Evolutionary conservation across 345 rosid species (phyloP).

Genomic region (Eucalyptus pauciflora): DNA sequence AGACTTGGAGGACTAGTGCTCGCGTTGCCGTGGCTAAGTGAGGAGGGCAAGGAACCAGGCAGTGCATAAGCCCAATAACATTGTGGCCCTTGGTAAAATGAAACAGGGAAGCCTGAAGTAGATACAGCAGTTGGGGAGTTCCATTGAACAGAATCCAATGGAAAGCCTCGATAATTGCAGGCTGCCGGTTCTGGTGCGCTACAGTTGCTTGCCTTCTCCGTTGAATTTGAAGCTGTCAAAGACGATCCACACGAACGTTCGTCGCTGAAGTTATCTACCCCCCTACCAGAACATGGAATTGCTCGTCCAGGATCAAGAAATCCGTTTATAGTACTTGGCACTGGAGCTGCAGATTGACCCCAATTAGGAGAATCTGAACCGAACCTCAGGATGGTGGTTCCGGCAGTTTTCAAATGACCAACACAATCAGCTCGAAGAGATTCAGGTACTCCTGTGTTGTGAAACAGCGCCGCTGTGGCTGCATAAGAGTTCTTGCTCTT

Average conservation of each 20-base stretch:
- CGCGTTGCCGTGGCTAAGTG: not conserved
- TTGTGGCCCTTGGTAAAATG: constrained; percentile 30
- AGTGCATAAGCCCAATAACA: constrained; percentile 30
- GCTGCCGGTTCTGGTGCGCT: not conserved
- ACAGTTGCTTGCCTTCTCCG: not conserved
- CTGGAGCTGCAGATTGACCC: constrained; percentile 18
- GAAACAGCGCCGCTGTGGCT: constrained; percentile 3
- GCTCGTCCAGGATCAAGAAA: constrained; percentile 5
- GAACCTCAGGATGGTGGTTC: constrained; percentile 31
- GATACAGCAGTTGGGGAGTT: not conserved
- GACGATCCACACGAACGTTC: constrained; percentile 17
- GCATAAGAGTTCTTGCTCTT: constrained; percentile 55
- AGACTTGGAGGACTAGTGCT: not conserved
- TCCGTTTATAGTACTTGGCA: constrained; percentile 6
- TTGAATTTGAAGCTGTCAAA: constrained; percentile 10
- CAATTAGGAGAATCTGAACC: constrained; percentile 33
- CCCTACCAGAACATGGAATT: not conserved
- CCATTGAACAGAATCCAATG: not conserved
- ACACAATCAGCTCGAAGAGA: constrained; percentile 6
- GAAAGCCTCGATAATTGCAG: constrained; percentile 7
- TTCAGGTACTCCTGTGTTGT: constrained; percentile 33
- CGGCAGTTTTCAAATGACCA: constrained; percentile 2
- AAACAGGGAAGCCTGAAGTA: constrained; percentile 15
- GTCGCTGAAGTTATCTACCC: constrained; percentile 4
- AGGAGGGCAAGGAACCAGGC: not conserved